phyloP scores from a whole-genome alignment of 345 rosid genomes.

The Gossypioides kirkii region DNA sequence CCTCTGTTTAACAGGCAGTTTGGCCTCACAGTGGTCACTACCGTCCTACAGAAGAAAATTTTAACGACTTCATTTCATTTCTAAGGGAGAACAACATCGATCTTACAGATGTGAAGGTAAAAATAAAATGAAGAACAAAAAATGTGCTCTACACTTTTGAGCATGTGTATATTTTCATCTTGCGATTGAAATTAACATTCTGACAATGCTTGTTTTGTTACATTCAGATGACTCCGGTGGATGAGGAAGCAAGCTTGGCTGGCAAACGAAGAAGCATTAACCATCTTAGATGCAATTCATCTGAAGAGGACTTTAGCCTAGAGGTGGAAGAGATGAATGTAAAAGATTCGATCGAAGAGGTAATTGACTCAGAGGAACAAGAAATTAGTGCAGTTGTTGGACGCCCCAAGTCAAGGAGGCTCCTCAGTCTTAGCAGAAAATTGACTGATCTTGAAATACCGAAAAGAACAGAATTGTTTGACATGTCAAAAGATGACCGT shows the following conservation, averaged over 20 bases:
- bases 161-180: neutral
- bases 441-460: conserved; percentile 42
- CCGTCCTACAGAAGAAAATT: conserved; percentile 81
- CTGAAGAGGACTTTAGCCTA: conserved; percentile 46
- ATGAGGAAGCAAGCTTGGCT: conserved; percentile 43
- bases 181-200: conserved; percentile 1
- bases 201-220: conserved; percentile 12
- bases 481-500: conserved; percentile 5
- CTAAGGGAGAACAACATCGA: conserved; percentile 73
- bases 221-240: conserved; percentile 62
- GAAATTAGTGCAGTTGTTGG: conserved; percentile 22
- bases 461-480: conserved; percentile 25
- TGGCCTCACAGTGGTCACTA: conserved; percentile 99
- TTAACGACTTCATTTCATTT: conserved; percentile 64
- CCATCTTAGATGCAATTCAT: conserved; percentile 55
- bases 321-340: conserved; percentile 29
- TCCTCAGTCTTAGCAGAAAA: neutral
- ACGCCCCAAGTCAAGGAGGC: conserved; percentile 12
- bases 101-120: conserved; percentile 71
- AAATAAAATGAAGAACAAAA: conserved; percentile 2
- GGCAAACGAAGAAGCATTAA: conserved; percentile 38
- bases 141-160: neutral
- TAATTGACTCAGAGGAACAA: conserved; percentile 24
- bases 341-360: conserved; percentile 22
- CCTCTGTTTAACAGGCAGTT: conserved; percentile 50